Evolutionary conservation across 2,329 filamentous ascomycete species (phyloP).

Genomic region (Paracamarosporium sp.): DNA sequence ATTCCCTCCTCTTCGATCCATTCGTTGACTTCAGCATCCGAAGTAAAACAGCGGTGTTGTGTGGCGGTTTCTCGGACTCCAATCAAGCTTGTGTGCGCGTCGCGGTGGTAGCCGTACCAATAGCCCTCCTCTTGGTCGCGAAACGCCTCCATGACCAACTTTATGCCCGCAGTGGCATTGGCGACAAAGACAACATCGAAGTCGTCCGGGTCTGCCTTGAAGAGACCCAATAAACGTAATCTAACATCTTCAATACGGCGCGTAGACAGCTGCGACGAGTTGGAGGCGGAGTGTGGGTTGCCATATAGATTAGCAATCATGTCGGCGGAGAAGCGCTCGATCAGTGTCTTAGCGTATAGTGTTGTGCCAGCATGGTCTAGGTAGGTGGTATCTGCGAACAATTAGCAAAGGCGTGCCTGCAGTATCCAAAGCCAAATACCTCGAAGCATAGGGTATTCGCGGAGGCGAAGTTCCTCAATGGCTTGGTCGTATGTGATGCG

Average conservation of each 20-base stretch:
- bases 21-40: slow-evolving; percentile 65
- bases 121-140: slow-evolving; percentile 74
- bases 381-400: slow-evolving; percentile 71
- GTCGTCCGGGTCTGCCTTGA: slow-evolving; percentile 78
- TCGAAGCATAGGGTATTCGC: slow-evolving; percentile 74
- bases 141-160: slow-evolving; percentile 81
- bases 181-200: slow-evolving; percentile 92
- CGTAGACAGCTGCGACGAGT: slow-evolving; percentile 78
- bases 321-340: slow-evolving; percentile 80
- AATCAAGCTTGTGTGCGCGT: slow-evolving; percentile 86
- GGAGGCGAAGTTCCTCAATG: slow-evolving; percentile 65
- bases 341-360: slow-evolving; percentile 77
- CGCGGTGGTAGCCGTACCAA: slow-evolving; percentile 81
- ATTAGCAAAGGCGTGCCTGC: slow-evolving; percentile 9
- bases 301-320: slow-evolving; percentile 82
- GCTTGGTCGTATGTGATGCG: slow-evolving; percentile 60
- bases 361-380: slow-evolving; percentile 98
- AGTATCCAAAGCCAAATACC: slow-evolving; percentile 52
- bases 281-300: slow-evolving; percentile 89
- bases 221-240: slow-evolving; percentile 73
- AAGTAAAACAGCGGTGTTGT: slow-evolving; percentile 69
- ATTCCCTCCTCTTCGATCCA: slow-evolving; percentile 63
- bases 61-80: slow-evolving; percentile 76
- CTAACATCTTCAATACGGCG: slow-evolving; percentile 78
- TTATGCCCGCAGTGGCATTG: slow-evolving; percentile 90